Conservation (phyloP, 2,329 filamentous ascomycete genomes). For the Fusarium agapanthi region DNA sequence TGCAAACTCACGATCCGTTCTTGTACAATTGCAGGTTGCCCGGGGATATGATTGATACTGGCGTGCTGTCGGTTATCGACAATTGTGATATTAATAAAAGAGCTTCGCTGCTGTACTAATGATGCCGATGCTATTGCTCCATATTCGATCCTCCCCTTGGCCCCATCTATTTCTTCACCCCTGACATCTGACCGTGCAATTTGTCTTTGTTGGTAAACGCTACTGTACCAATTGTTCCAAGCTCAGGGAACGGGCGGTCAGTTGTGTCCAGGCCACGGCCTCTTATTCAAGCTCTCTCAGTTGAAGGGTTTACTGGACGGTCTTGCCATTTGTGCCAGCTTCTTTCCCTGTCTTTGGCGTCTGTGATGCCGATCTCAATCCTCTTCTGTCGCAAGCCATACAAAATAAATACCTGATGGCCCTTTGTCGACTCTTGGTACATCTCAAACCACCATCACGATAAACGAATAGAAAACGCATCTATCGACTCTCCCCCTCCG, state of each 20-base stretch:
- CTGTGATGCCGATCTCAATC: slow-evolving; percentile 14
- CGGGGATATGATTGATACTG: slow-evolving; percentile 36
- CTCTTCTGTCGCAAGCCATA: slow-evolving; percentile 5
- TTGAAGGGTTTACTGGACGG: not conserved
- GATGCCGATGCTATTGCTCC: not conserved
- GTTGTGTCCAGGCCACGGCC: slow-evolving; percentile 1
- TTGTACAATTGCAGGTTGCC: slow-evolving; percentile 33
- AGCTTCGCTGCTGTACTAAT: not conserved
- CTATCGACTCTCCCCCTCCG: not conserved
- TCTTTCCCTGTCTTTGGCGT: slow-evolving; percentile 8
- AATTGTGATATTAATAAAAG: slow-evolving; percentile 22
- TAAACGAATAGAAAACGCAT: not conserved
- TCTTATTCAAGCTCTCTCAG: not conserved
- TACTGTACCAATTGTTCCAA: not conserved
- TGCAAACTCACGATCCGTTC: slow-evolving; percentile 14
- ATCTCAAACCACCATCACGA: not conserved
- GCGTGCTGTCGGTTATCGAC: not conserved
- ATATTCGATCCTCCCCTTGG: not conserved
- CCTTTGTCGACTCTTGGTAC: not conserved
- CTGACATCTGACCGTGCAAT: slow-evolving; percentile 6
- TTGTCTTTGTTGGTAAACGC: not conserved
- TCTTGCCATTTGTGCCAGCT: not conserved
- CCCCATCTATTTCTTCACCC: slow-evolving; percentile 19
- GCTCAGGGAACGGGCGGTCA: not conserved
- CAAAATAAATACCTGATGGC: not conserved